Conservation (phyloP, 2,329 filamentous ascomycete species). For the Calonectria pteridis region DNA sequence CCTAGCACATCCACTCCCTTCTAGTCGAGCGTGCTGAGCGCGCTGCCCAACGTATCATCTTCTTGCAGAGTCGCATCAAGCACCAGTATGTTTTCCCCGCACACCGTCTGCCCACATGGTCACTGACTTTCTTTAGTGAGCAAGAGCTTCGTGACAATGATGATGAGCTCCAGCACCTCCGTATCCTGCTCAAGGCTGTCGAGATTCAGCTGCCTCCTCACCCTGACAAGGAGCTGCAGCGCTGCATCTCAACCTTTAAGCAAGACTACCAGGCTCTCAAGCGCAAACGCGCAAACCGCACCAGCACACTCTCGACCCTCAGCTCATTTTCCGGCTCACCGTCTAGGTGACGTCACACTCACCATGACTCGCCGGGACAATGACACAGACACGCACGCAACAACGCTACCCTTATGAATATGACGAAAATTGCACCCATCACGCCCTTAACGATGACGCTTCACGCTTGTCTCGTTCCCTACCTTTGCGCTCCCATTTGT, state of each 20-base stretch:
- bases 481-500: slow-evolving; percentile 16
- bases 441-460: slow-evolving; percentile 25
- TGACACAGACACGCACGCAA: slow-evolving; percentile 27
- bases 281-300: slow-evolving; percentile 55
- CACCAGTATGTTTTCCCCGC: slow-evolving; percentile 62
- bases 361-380: slow-evolving; percentile 14
- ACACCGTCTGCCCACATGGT: no score
- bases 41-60: slow-evolving; percentile 69
- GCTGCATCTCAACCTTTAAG: slow-evolving; percentile 73
- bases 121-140: slow-evolving; percentile 56
- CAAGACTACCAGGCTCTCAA: slow-evolving; percentile 67
- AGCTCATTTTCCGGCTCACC: slow-evolving; percentile 39
- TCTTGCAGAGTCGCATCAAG: slow-evolving; percentile 69
- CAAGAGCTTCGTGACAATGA: slow-evolving; percentile 68
- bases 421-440: slow-evolving; percentile 35
- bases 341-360: slow-evolving; percentile 29
- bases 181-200: slow-evolving; percentile 72
- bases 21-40: slow-evolving; percentile 70
- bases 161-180: slow-evolving; percentile 71
- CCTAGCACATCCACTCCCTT: slow-evolving; percentile 71
- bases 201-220: slow-evolving; percentile 69
- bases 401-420: slow-evolving; percentile 34
- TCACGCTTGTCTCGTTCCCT: slow-evolving; percentile 33
- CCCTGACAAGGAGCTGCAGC: slow-evolving; percentile 67
- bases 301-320: slow-evolving; percentile 46